These are phyloP conservation scores for Porpolomopsis calyptriformis DNA, from an alignment of 768 basidiomycete species.

Conservation along the genomic window DNA sequence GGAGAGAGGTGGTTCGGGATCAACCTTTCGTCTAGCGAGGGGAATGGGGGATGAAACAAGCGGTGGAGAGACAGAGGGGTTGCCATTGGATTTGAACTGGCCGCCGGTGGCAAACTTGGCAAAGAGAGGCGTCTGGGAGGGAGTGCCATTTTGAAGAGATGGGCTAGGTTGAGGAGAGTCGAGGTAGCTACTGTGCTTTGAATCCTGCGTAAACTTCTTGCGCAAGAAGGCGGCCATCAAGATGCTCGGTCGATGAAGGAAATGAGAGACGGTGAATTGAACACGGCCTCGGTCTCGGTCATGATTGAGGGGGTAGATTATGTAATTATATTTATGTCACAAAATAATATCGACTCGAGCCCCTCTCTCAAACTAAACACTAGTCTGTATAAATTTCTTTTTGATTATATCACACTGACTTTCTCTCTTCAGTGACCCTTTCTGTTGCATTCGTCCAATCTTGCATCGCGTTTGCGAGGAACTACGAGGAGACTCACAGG, in stretches of 20 bases:
- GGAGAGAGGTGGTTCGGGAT: not conserved
- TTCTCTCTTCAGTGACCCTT: not conserved
- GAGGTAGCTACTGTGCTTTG: not conserved
- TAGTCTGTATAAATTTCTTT: conserved; percentile 1
- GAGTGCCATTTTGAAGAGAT: not conserved
- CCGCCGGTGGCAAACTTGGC: conserved; percentile 25
- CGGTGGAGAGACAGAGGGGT: conserved; percentile 13
- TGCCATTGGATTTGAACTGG: conserved; percentile 13
- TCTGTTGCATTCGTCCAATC: not conserved
- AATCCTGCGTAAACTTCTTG: not conserved
- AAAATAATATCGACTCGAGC: no score
- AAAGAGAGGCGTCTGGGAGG: conserved; percentile 31
- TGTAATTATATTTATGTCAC: no score
- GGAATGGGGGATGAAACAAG: conserved; percentile 30
- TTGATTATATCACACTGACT: not conserved
- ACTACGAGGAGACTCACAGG: no score
- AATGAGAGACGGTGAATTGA: no score
- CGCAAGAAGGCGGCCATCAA: not conserved
- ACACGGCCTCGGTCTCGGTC: no score
- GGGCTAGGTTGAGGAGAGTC: not conserved
- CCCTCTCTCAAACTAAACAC: not conserved
- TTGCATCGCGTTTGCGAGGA: no score
- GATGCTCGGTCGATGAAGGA: no score
- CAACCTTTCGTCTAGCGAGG: conserved; percentile 12
- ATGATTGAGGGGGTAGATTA: no score